Conservation (phyloP, 768 basidiomycete species). For the Russula lepida region DNA sequence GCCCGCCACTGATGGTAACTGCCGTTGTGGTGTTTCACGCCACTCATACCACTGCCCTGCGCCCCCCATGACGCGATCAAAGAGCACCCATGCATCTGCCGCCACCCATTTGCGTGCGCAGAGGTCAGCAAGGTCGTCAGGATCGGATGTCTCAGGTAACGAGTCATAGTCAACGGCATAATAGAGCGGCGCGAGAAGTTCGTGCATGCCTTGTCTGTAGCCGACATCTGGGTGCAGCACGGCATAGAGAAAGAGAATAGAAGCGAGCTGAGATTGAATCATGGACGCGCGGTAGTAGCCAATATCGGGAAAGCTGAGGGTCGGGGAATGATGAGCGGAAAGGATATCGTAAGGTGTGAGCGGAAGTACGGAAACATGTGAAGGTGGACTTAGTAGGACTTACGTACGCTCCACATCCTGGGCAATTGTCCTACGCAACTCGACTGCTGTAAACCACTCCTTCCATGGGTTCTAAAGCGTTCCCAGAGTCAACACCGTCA, state of each 20-base stretch:
- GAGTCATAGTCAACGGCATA: slow-evolving; percentile 82
- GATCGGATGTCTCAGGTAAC: slow-evolving; percentile 33
- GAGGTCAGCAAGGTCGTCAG: slow-evolving; percentile 43
- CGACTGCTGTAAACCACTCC: slow-evolving; percentile 84
- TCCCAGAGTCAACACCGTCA: not conserved
- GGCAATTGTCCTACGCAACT: slow-evolving; percentile 78
- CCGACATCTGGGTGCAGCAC: slow-evolving; percentile 73
- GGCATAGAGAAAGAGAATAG: slow-evolving; percentile 81
- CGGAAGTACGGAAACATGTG: not conserved
- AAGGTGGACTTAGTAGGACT: slow-evolving; percentile 27
- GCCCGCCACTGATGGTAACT: slow-evolving; percentile 35
- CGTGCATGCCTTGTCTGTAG: slow-evolving; percentile 99
- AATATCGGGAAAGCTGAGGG: slow-evolving; percentile 85
- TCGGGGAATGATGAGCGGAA: not conserved
- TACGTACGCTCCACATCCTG: slow-evolving; percentile 97
- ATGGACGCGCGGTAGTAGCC: slow-evolving; percentile 73
- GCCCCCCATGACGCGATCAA: slow-evolving; percentile 68
- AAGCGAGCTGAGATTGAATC: slow-evolving; percentile 73
- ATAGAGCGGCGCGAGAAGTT: slow-evolving; percentile 82
- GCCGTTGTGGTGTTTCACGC: slow-evolving; percentile 27
- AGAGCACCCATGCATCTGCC: slow-evolving; percentile 85
- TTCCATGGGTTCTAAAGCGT: slow-evolving; percentile 81
- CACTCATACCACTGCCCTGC: slow-evolving; percentile 67
- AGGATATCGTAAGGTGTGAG: not conserved
- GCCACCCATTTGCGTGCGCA: slow-evolving; percentile 64